phyloP scores from a whole-genome alignment of 306 rosid species.

The Datisca glomerata region DNA sequence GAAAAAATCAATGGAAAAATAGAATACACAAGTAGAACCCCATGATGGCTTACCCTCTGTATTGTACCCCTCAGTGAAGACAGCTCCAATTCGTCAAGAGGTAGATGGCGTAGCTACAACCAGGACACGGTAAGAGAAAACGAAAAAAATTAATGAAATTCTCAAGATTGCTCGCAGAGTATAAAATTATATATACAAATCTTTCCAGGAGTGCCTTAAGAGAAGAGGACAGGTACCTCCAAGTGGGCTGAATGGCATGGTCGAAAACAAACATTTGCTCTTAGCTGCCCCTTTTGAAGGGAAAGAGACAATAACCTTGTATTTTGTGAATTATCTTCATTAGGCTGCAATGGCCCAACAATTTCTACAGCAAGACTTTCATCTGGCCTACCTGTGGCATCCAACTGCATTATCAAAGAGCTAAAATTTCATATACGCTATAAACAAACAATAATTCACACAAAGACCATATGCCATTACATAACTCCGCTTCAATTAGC shows the following conservation, averaged over 20 bases:
- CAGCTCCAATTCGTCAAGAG: constrained; percentile 82
- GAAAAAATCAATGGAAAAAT: too few species aligned
- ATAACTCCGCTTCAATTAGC: too few species aligned
- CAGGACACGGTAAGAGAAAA: constrained; percentile 6
- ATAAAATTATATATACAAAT: too few species aligned
- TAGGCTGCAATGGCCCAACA: constrained; percentile 60
- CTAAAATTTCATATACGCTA: constrained; percentile 12
- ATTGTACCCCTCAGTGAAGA: constrained; percentile 87
- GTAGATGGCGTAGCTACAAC: constrained; percentile 61
- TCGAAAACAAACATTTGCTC: constrained; percentile 48
- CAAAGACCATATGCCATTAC: too few species aligned
- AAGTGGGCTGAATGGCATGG: constrained; percentile 72
- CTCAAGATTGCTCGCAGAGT: too few species aligned
- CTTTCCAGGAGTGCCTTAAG: neutral
- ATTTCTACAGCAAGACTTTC: constrained; percentile 72
- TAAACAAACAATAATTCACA: too few species aligned
- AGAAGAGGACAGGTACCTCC: constrained; percentile 46
- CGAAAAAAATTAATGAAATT: neutral
- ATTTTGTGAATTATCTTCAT: constrained; percentile 32
- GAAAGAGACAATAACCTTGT: constrained; percentile 52
- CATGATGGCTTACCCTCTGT: constrained; percentile 62
- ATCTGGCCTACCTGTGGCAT: constrained; percentile 82
- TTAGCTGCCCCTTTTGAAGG: constrained; percentile 74
- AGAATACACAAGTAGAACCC: too few species aligned
- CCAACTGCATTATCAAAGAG: constrained; percentile 47